These are phyloP conservation scores for Pestalotiopsis sp. DNA, from an alignment of 2,329 filamentous ascomycete genomes.

Conservation along the genomic window DNA sequence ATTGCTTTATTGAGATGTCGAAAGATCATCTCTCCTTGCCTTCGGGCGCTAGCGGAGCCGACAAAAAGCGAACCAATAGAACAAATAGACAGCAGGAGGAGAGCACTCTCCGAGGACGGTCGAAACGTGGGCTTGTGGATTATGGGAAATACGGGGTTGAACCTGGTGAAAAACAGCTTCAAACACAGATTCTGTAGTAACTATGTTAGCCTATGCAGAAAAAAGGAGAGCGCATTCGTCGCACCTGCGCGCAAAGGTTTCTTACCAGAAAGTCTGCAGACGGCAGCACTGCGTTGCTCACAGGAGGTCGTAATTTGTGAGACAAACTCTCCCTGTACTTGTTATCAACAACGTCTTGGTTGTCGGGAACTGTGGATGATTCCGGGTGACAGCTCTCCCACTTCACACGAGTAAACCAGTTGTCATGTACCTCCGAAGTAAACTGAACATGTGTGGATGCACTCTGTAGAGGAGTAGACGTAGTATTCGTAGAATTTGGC, in stretches of 20 bases:
- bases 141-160: background rate
- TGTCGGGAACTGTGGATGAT: too few species aligned
- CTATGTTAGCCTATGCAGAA: background rate
- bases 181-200: background rate
- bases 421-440: background rate
- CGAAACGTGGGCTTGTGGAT: background rate
- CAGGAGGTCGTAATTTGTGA: background rate
- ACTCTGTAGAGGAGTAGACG: background rate
- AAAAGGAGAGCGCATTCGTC: background rate
- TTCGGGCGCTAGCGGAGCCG: background rate
- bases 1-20: background rate
- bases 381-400: background rate
- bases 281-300: background rate
- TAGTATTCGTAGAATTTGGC: background rate
- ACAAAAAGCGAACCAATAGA: background rate
- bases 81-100: background rate
- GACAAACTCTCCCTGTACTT: background rate
- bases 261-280: background rate
- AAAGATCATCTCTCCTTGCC: background rate
- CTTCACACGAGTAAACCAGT: background rate
- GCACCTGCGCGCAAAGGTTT: background rate
- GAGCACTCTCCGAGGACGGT: background rate
- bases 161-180: background rate
- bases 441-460: background rate
- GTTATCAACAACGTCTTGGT: background rate